Percentiles rank a stretch among this genome's conserved stretches.
These are phyloP conservation scores for Hygrocybe punicea DNA, from an alignment of 768 basidiomycete genomes.

Conservation along the genomic window DNA sequence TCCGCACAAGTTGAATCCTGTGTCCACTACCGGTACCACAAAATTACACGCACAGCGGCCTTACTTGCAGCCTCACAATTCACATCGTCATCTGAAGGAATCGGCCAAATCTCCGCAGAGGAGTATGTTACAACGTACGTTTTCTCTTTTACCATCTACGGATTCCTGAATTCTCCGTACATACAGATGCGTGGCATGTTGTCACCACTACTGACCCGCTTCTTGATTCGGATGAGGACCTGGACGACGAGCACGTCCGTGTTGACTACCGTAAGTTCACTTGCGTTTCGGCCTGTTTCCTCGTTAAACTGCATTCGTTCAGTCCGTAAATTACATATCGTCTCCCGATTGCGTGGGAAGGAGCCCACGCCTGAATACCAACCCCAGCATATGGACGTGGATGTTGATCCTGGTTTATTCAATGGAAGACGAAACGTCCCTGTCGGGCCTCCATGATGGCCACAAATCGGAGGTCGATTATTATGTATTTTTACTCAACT, in stretches of 20 bases:
- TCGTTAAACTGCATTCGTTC: conserved; percentile 10
- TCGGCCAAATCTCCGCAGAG: conserved; percentile 12
- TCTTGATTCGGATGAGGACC: conserved; percentile 71
- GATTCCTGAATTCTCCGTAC: background rate
- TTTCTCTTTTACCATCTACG: conserved; percentile 3
- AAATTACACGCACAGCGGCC: background rate
- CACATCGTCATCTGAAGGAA: background rate
- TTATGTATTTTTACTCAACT: background rate
- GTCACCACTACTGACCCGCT: conserved; percentile 67
- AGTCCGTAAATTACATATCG: conserved; percentile 62
- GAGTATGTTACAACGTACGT: conserved; percentile 67
- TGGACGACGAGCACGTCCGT: conserved; percentile 58
- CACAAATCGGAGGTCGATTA: background rate
- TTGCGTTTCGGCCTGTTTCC: conserved; percentile 6
- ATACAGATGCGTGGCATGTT: conserved; percentile 69
- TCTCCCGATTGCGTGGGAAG: conserved; percentile 55
- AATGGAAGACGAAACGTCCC: background rate
- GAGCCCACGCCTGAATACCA: conserved; percentile 55
- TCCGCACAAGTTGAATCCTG: conserved; percentile 13
- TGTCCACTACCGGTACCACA: background rate
- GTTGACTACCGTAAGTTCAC: conserved; percentile 58
- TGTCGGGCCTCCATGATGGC: conserved; percentile 1
- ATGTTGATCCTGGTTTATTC: background rate
- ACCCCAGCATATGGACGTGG: conserved; percentile 2
- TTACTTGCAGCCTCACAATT: conserved; percentile 14